These are phyloP conservation scores for Xylaria sp. DNA, from an alignment of 2,329 filamentous ascomycete species.

Conservation along the genomic window DNA sequence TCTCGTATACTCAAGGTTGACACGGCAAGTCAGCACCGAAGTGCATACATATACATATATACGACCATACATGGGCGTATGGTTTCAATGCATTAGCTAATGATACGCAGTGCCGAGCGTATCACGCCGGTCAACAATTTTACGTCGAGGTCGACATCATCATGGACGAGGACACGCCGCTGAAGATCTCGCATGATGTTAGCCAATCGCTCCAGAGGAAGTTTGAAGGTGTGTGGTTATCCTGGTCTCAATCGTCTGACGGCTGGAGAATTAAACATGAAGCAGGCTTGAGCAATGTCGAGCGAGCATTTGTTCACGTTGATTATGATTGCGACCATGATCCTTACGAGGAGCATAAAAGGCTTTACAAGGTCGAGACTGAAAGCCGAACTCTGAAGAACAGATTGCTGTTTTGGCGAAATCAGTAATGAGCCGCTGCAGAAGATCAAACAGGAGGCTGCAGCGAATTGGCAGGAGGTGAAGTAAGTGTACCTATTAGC, in stretches of 20 bases:
- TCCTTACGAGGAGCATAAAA: slow-evolving; percentile 57
- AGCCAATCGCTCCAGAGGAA: slow-evolving; percentile 70
- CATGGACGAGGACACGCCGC: slow-evolving; percentile 65
- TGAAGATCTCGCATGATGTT: slow-evolving; percentile 69
- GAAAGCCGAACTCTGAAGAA: slow-evolving; percentile 52
- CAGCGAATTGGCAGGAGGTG: background rate
- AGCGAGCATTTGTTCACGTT: slow-evolving; percentile 59
- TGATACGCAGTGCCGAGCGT: slow-evolving; percentile 62
- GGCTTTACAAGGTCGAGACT: slow-evolving; percentile 53
- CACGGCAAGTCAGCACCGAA: slow-evolving; percentile 53
- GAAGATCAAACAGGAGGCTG: background rate
- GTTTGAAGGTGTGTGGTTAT: slow-evolving; percentile 59
- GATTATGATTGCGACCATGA: slow-evolving; percentile 58
- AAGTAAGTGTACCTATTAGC: background rate
- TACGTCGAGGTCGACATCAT: slow-evolving; percentile 73
- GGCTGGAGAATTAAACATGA: background rate
- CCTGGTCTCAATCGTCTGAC: too few relatives aligned
- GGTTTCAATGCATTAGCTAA: background rate
- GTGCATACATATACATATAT: background rate
- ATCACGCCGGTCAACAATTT: slow-evolving; percentile 70
- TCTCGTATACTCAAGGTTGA: slow-evolving; percentile 67
- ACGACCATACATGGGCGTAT: background rate
- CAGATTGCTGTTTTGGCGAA: slow-evolving; percentile 49
- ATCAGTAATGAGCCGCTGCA: slow-evolving; percentile 22
- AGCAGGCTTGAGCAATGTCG: slow-evolving; percentile 50